These are phyloP conservation scores for Botryosphaeria agaves DNA, from an alignment of 2,329 filamentous ascomycete genomes.

Conservation along the genomic window DNA sequence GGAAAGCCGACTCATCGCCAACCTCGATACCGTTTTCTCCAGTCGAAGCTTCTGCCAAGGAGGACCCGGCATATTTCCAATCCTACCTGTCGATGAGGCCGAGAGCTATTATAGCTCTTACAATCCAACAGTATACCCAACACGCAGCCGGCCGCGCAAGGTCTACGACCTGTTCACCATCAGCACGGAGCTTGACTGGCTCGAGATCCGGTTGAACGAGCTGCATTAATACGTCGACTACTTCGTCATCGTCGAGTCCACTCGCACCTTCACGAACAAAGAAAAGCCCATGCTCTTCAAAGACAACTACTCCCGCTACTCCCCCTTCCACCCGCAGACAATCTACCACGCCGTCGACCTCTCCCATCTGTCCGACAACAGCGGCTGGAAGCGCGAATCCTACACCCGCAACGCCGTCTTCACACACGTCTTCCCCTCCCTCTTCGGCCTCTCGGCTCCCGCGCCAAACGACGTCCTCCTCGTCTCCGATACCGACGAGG, in stretches of 20 bases:
- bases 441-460: conserved; percentile 26
- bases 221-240: conserved; percentile 43
- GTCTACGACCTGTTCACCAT: conserved; percentile 46
- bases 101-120: too few relatives aligned
- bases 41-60: too few relatives aligned
- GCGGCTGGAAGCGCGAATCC: conserved; percentile 34
- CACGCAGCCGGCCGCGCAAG: conserved; percentile 28
- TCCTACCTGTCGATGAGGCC: too few relatives aligned
- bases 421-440: conserved; percentile 34
- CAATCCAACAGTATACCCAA: too few relatives aligned
- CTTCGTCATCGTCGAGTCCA: conserved; percentile 45
- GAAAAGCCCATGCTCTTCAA: conserved; percentile 37
- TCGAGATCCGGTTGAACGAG: conserved; percentile 45
- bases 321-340: conserved; percentile 39
- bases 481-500: conserved; percentile 44
- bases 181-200: conserved; percentile 46
- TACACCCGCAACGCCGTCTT: conserved; percentile 40
- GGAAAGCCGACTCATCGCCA: too few relatives aligned
- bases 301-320: conserved; percentile 35
- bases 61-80: too few relatives aligned
- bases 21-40: too few relatives aligned
- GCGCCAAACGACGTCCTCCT: conserved; percentile 36
- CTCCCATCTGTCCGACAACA: conserved; percentile 19
- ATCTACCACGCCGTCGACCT: conserved; percentile 39
- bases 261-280: conserved; percentile 38